Conservation (phyloP, 768 basidiomycete genomes). For the Termitomyces sp. region DNA sequence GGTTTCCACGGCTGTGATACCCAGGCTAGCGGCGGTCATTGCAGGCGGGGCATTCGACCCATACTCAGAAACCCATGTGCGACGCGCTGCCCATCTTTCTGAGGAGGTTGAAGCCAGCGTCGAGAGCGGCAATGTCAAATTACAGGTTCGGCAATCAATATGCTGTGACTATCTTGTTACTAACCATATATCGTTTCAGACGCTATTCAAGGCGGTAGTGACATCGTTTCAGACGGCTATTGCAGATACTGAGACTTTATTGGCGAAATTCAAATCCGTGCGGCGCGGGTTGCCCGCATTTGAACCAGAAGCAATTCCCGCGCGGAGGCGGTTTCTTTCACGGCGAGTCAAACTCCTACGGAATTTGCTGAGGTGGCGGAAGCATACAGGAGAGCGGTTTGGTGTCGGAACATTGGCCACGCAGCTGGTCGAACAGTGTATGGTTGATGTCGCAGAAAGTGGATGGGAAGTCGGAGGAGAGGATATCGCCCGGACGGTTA, state of each 20-base stretch:
- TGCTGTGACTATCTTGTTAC: too few relatives aligned
- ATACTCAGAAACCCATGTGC: slow-evolving; percentile 63
- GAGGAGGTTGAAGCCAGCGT: slow-evolving; percentile 80
- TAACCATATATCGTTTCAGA: slow-evolving; percentile 27
- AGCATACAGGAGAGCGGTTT: slow-evolving; percentile 58
- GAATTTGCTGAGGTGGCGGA: slow-evolving; percentile 75
- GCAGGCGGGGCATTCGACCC: slow-evolving; percentile 79
- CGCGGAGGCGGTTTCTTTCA: slow-evolving; percentile 65
- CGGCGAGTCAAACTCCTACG: slow-evolving; percentile 66
- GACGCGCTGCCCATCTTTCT: slow-evolving; percentile 62
- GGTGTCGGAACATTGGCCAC: slow-evolving; percentile 50
- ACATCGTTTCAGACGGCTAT: slow-evolving; percentile 52
- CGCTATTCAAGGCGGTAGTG: slow-evolving; percentile 50
- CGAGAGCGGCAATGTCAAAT: slow-evolving; percentile 55
- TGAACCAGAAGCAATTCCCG: slow-evolving; percentile 69
- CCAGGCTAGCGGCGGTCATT: slow-evolving; percentile 68
- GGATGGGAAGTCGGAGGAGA: slow-evolving; percentile 90
- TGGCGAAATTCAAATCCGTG: slow-evolving; percentile 43
- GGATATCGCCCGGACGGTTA: slow-evolving; percentile 55
- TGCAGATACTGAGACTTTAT: slow-evolving; percentile 40
- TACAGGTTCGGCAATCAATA: slow-evolving; percentile 43
- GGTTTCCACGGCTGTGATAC: slow-evolving; percentile 79
- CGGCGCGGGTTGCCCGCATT: slow-evolving; percentile 41
- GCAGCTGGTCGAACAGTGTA: slow-evolving; percentile 51
- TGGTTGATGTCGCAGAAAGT: slow-evolving; percentile 62